Percentiles rank a stretch among this genome's conserved stretches.
Evolutionary conservation across 129 eudicot genomes (phyloP).

Genomic region (Calendula officinalis): DNA sequence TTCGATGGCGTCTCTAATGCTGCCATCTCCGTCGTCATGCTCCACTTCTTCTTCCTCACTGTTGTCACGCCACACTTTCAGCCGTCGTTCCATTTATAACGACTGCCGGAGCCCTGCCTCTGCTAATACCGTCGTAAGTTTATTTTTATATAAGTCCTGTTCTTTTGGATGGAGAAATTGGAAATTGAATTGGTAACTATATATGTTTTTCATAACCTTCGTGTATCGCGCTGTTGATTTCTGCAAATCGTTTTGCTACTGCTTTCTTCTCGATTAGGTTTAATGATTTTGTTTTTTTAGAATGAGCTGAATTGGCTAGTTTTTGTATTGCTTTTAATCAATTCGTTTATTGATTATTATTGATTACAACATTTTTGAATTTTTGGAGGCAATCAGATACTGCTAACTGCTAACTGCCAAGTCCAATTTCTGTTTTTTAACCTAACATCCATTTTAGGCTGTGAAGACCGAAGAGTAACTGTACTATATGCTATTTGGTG

Average conservation of each 20-base stretch:
- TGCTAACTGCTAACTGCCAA: no score
- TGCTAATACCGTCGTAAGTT: constrained; percentile 48
- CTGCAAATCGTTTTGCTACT: not conserved
- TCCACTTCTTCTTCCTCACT: constrained; percentile 39
- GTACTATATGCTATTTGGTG: no score
- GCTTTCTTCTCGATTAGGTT: not conserved
- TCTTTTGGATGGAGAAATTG: not conserved
- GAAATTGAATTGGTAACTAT: not conserved
- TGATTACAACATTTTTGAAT: no score
- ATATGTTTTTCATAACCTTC: not conserved
- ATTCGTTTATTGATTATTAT: not conserved
- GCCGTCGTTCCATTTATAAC: constrained; percentile 18
- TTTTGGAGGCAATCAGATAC: no score
- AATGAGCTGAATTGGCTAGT: not conserved
- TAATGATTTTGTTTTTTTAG: not conserved
- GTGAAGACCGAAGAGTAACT: no score
- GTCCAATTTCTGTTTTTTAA: no score
- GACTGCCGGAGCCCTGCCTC: constrained; percentile 19
- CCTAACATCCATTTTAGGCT: no score
- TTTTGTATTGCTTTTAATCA: not conserved
- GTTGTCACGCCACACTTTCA: constrained; percentile 30
- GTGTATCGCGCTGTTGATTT: constrained; percentile 6
- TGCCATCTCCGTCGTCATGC: constrained; percentile 47
- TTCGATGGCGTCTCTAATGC: constrained; percentile 51
- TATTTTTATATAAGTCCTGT: not conserved